These are phyloP conservation scores for Curvularia eragrostidis DNA, from an alignment of 2,329 filamentous ascomycete genomes.

Conservation along the genomic window DNA sequence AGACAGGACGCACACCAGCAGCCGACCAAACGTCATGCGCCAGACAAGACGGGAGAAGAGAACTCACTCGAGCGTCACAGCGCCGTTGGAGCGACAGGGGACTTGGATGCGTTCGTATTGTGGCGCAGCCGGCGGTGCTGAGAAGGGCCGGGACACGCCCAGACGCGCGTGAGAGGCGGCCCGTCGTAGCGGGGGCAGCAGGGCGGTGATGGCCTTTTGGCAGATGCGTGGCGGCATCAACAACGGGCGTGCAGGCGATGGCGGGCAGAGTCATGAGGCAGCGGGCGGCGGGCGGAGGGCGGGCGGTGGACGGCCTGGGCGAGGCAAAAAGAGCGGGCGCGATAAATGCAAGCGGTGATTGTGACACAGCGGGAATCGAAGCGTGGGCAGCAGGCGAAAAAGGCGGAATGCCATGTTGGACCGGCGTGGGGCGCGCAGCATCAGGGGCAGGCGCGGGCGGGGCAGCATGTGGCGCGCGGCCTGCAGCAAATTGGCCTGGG, in stretches of 20 bases:
- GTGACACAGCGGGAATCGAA: neutral
- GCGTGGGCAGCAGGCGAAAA: neutral
- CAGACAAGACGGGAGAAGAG: constrained; percentile 5
- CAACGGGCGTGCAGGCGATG: constrained; percentile 12
- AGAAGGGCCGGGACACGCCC: constrained; percentile 17
- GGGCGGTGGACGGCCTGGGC: neutral
- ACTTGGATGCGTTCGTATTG: constrained; percentile 43
- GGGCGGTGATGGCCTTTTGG: constrained; percentile 17
- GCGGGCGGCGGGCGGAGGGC: neutral
- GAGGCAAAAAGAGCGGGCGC: neutral
- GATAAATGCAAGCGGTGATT: neutral
- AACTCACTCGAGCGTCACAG: constrained; percentile 52
- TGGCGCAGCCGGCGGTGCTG: constrained; percentile 30
- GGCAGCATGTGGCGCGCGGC: constrained; percentile 15
- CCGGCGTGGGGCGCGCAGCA: too few relatives aligned
- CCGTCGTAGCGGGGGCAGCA: constrained; percentile 7
- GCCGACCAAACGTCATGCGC: constrained; percentile 10
- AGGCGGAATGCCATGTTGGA: constrained; percentile 3
- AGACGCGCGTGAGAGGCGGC: neutral
- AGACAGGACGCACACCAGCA: neutral
- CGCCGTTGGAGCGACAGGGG: constrained; percentile 53
- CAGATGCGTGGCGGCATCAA: constrained; percentile 26
- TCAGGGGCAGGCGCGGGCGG: constrained; percentile 19
- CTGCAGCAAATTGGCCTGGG: constrained; percentile 14
- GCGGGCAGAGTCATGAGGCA: constrained; percentile 5